Evolutionary conservation across 345 rosid species (phyloP), one percentile per base, ranked within the genome.

Genomic region (Clausena lansium): DNA sequence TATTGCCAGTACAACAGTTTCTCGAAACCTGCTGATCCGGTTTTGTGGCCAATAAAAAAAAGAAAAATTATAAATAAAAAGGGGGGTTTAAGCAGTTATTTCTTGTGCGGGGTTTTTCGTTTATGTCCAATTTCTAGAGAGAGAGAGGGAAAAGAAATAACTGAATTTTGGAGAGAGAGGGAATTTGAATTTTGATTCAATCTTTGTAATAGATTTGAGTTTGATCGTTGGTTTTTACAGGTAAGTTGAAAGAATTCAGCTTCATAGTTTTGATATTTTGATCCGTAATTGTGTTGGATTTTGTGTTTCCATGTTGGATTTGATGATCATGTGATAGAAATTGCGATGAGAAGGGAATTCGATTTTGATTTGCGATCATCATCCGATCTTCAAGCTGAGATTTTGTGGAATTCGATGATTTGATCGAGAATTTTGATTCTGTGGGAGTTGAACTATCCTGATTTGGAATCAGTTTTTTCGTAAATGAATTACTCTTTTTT

Each of bases 71-170:
- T 74, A 47, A 72, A 57, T 32, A 70, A 57, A 78, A 67, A 2
- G 81, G 66, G 87, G 85, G 97, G 96, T 88, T 93, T 91, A 83
- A 85, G 92, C 81, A 30, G 84, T 70, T 54, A 64, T 20, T 64
- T 63, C 15, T 32, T 74, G 47, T 22, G 8, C 19, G 9, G 70
- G 70, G 77, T 59, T 6, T 63, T 74, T 75, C 20, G 57, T 17
- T 52, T 4, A 17, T 63, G 70, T 70, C 55, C n/a, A 19, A 47
- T 73, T 25, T 6, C 1, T 8, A 63, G 54, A 64, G 69, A 72
- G 68, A 71, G 70, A 67, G 67, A 24, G 59, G 25, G 15, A 22
- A 39, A 55, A 33, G 10, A 35, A 35, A 60, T 32, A 81, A 75
- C 71, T 55, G 28, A 28, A 13, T 55, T 55, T 39, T 67, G 25